Evolutionary conservation across 2,329 filamentous ascomycete species (phyloP).

Genomic region (Calonectria pseudoturangicola): DNA sequence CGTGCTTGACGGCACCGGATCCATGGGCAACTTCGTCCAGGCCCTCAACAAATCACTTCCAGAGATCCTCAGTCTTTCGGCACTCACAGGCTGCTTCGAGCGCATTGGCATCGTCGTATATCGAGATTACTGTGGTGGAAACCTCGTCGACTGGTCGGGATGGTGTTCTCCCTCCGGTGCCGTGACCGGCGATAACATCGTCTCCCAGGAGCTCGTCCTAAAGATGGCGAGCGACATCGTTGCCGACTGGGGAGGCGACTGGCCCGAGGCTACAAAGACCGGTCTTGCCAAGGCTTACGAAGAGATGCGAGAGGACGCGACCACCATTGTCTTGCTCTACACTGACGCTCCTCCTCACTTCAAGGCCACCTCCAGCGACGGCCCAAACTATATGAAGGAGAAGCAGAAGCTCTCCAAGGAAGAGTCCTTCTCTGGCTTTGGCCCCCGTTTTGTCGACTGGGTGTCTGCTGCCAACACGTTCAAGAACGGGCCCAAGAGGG

Average conservation of each 20-base stretch:
- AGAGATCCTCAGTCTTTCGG: slow-evolving; percentile 69
- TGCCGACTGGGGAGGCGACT: slow-evolving; percentile 62
- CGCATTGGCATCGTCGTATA: slow-evolving; percentile 71
- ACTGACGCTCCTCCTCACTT: slow-evolving; percentile 70
- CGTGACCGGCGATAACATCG: slow-evolving; percentile 40
- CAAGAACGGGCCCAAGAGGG: slow-evolving; percentile 58
- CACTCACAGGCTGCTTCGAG: slow-evolving; percentile 69
- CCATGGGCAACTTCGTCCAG: slow-evolving; percentile 65
- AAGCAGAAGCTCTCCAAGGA: slow-evolving; percentile 43
- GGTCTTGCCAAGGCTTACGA: slow-evolving; percentile 67
- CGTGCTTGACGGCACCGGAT: slow-evolving; percentile 67
- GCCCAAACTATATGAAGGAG: slow-evolving; percentile 57
- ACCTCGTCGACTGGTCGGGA: slow-evolving; percentile 68
- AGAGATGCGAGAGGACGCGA: slow-evolving; percentile 67
- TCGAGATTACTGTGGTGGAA: slow-evolving; percentile 65
- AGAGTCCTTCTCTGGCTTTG: slow-evolving; percentile 57
- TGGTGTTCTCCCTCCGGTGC: slow-evolving; percentile 61
- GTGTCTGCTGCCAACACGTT: slow-evolving; percentile 60
- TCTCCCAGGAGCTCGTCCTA: slow-evolving; percentile 60
- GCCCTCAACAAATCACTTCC: slow-evolving; percentile 68
- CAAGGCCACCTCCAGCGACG: slow-evolving; percentile 52
- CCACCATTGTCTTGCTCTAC: slow-evolving; percentile 69
- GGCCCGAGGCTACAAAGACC: slow-evolving; percentile 69
- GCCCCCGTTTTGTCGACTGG: slow-evolving; percentile 66
- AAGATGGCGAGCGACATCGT: slow-evolving; percentile 59